Conservation (phyloP, 768 basidiomycete species). For the Amanita polypyramis region DNA sequence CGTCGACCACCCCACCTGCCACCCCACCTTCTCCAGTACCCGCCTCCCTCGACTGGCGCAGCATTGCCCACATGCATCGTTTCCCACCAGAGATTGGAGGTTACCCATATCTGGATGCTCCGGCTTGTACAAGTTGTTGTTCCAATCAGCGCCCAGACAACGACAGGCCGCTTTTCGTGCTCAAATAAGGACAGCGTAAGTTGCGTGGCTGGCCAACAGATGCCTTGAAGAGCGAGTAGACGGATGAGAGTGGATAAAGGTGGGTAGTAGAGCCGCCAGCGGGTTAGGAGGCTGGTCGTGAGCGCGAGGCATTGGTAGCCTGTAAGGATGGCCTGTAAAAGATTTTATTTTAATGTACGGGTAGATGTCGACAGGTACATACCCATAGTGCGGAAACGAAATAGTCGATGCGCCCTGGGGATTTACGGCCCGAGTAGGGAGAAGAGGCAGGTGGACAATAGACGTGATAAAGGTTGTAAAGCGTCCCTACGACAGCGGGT, state of each 20-base stretch:
- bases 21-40: constrained; percentile 31
- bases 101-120: constrained; percentile 91
- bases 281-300: constrained; percentile 78
- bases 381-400: constrained; percentile 68
- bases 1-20: constrained; percentile 48
- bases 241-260: constrained; percentile 84
- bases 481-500: constrained; percentile 56
- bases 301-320: constrained; percentile 82
- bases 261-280: constrained; percentile 89
- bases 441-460: constrained; percentile 39
- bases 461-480: constrained; percentile 50
- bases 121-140: constrained; percentile 80
- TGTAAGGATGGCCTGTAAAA: constrained; percentile 5
- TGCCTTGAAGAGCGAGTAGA: constrained; percentile 80
- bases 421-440: constrained; percentile 24
- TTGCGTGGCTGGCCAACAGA: constrained; percentile 94
- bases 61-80: constrained; percentile 12
- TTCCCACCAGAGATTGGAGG: constrained; percentile 67
- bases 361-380: constrained; percentile 11
- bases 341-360: no score
- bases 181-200: constrained; percentile 71
- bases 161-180: constrained; percentile 59
- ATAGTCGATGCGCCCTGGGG: constrained; percentile 53
- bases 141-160: constrained; percentile 85
- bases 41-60: constrained; percentile 10